Percentiles rank a stretch among this genome's conserved stretches.
These are phyloP conservation scores for Asterochloris sp. DNA, from an alignment of 139 green algal species.

Conservation along the genomic window DNA sequence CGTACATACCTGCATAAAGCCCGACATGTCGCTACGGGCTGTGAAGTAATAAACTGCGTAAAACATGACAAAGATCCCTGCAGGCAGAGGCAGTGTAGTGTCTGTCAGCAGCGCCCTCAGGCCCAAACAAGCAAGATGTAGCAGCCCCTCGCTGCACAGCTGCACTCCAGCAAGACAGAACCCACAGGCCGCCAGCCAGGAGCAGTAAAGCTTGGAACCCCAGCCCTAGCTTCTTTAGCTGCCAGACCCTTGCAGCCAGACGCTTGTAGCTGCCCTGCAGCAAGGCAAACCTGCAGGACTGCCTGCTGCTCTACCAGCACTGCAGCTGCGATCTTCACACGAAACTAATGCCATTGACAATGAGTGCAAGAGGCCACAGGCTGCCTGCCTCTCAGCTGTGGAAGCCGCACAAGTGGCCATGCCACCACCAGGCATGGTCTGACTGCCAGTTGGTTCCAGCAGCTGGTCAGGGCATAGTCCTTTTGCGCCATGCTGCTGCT, in stretches of 20 bases:
- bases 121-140: too few relatives aligned
- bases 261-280: not conserved
- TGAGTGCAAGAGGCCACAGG: not conserved
- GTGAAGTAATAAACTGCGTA: slow-evolving; percentile 99
- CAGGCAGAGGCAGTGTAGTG: not conserved
- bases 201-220: not conserved
- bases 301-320: not conserved
- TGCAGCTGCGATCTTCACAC: not conserved
- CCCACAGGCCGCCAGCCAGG: not conserved
- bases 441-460: too few relatives aligned
- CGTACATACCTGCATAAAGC: slow-evolving; percentile 58
- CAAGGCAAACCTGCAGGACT: too few relatives aligned
- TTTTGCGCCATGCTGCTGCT: too few relatives aligned
- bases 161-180: not conserved
- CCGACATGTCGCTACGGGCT: slow-evolving; percentile 80
- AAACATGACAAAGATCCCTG: slow-evolving; percentile 88
- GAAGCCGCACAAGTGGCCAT: too few relatives aligned
- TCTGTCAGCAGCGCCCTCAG: not conserved
- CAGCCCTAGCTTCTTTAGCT: not conserved
- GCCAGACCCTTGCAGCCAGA: too few relatives aligned
- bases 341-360: not conserved
- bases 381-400: too few relatives aligned
- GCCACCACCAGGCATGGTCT: too few relatives aligned
- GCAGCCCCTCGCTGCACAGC: too few relatives aligned
- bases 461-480: too few relatives aligned